phyloP scores from a whole-genome alignment of 768 basidiomycete genomes.

The Leccinum pellstonianum region DNA sequence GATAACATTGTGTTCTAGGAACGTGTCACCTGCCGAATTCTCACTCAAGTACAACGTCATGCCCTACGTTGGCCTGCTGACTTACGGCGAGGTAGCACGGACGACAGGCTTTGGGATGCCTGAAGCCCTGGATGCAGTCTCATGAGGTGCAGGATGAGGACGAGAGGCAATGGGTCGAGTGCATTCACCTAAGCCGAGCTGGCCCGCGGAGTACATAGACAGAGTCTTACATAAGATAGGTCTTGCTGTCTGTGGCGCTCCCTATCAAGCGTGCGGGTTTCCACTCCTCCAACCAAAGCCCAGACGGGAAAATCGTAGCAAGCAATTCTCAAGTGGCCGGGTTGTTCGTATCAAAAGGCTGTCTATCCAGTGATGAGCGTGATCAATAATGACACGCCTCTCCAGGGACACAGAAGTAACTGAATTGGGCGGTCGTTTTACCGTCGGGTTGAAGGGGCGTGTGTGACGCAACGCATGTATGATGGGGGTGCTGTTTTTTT shows the following conservation, averaged over 20 bases:
- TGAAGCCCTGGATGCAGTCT: conserved; percentile 32
- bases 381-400: conserved; percentile 5
- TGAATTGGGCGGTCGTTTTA: conserved; percentile 10
- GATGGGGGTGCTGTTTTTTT: neutral
- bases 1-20: conserved; percentile 42
- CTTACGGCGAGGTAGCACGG: conserved; percentile 69
- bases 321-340: neutral
- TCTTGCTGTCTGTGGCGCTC: conserved; percentile 15
- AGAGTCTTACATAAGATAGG: conserved; percentile 17
- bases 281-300: neutral
- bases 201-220: conserved; percentile 18
- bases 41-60: conserved; percentile 85
- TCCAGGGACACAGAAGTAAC: conserved; percentile 9
- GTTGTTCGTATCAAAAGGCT: conserved; percentile 23
- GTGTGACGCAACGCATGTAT: conserved; percentile 1
- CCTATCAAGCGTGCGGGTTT: conserved; percentile 7
- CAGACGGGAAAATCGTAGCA: conserved; percentile 4
- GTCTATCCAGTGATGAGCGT: conserved; percentile 17
- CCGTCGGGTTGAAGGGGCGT: neutral
- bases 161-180: neutral
- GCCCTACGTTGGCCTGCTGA: conserved; percentile 83
- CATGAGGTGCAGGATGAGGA: conserved; percentile 11
- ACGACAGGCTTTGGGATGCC: conserved; percentile 40
- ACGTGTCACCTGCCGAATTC: conserved; percentile 64
- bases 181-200: conserved; percentile 8